Evolutionary conservation across 2,329 filamentous ascomycete genomes (phyloP), one percentile per base, ranked within the genome.

Genomic region (Talaromyces sp.): DNA sequence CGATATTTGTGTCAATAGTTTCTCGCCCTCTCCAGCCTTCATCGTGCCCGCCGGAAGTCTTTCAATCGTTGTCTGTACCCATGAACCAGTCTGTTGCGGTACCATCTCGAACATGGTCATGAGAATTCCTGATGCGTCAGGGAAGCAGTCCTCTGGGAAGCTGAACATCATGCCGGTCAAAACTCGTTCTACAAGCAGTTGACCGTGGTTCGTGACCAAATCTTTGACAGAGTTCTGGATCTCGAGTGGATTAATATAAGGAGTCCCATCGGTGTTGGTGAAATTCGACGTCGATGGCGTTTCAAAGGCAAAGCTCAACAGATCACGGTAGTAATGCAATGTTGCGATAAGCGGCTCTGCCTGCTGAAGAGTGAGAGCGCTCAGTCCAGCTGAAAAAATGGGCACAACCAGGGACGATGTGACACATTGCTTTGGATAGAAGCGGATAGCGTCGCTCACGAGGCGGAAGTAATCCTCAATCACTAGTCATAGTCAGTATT

Each of bases 81-180:
- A 97, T 6, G 80, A 75, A 1, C 89, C 86, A 14, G 92, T 91
- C 70, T 94, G 84, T 58, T 85, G 80, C 0, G 94, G 94, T 70
- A 95, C 80, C 46, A 97, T 79, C 73, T 96, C 89, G 71, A 99
- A 96, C 65, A 97, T 81, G 3, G 88, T 88, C 62, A 99, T 85
- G 57, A 99, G 78, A n/a, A 96, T 91, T 4, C 92, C 92, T 54
- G 91, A 96, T 17, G 92, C 92, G 71, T 99, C 94, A 0, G 92
- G 88, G 70, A 97, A 96, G 77, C 92, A 97, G 74, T 97, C 94
- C 50, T 90, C 86, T 0, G 94, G 95, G 77, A 99, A 99, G 0
- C 89, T 95, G 73, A 97, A 97, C 93, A 99, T 97, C 92, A 99
- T 96, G 62, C 94, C 94, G 1, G 92, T 94, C 79, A 99, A 83